phyloP scores from a whole-genome alignment of 768 basidiomycete species.

The Mycena albidolilacea region DNA sequence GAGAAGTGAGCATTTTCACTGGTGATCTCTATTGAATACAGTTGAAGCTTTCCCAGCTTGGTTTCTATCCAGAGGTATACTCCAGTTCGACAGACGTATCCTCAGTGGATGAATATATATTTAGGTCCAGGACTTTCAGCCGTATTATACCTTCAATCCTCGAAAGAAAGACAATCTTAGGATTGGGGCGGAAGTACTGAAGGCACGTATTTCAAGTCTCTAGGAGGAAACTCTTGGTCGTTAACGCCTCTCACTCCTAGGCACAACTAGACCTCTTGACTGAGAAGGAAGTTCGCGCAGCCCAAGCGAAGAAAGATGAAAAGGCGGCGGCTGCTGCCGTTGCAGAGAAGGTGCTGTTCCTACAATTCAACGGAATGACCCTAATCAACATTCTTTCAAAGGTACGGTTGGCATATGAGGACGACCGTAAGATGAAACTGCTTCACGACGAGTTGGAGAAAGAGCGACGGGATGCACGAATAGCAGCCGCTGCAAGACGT shows the following conservation, averaged over 20 bases:
- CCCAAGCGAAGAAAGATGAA: slow-evolving; percentile 66
- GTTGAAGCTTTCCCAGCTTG: slow-evolving; percentile 63
- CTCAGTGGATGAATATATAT: slow-evolving; percentile 22
- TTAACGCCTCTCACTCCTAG: no score
- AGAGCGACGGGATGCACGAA: slow-evolving; percentile 61
- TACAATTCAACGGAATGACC: background rate
- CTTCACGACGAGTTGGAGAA: slow-evolving; percentile 73
- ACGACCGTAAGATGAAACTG: slow-evolving; percentile 77
- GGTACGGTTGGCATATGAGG: slow-evolving; percentile 86
- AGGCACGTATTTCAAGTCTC: slow-evolving; percentile 44
- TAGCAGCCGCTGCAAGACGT: slow-evolving; percentile 44
- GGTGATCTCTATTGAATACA: slow-evolving; percentile 19
- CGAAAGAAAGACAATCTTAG: slow-evolving; percentile 67
- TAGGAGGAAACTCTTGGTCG: no score
- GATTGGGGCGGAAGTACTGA: slow-evolving; percentile 76
- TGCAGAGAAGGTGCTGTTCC: slow-evolving; percentile 65
- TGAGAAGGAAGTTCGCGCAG: slow-evolving; percentile 63
- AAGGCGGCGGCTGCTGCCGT: slow-evolving; percentile 71
- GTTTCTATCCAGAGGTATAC: slow-evolving; percentile 78
- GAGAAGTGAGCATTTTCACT: slow-evolving; percentile 68
- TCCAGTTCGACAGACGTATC: slow-evolving; percentile 23
- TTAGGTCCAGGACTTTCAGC: slow-evolving; percentile 81
- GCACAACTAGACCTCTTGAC: slow-evolving; percentile 68
- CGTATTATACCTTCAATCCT: slow-evolving; percentile 76
- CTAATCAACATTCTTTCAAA: slow-evolving; percentile 45